phyloP scores from a whole-genome alignment of 1,139 yeast species.

The Scheffersomyces illinoinensis region DNA sequence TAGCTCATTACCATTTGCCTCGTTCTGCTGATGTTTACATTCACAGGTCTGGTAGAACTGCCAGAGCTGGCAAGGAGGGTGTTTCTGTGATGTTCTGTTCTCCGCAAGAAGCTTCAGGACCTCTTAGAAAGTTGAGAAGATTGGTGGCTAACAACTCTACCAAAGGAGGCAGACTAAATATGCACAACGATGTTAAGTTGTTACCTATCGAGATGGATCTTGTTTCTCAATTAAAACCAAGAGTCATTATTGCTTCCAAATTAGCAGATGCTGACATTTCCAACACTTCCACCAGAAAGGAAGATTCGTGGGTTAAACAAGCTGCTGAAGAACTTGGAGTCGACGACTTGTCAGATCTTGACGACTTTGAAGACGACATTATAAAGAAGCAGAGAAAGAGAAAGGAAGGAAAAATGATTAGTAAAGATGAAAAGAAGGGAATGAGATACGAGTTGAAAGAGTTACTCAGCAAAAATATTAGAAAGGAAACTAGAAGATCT shows the following conservation, averaged over 20 bases:
- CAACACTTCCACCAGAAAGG: constrained; percentile 63
- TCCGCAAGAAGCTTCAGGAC: constrained; percentile 91
- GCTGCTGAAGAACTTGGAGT: constrained; percentile 95
- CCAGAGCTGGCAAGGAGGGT: constrained; percentile 93
- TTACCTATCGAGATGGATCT: constrained; percentile 80
- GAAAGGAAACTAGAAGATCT: constrained; percentile 68
- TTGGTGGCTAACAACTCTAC: constrained; percentile 47
- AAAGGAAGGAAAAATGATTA: constrained; percentile 55
- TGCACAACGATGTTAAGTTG: constrained; percentile 61
- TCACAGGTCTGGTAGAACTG: constrained; percentile 98
- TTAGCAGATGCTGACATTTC: constrained; percentile 73
- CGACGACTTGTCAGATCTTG: constrained; percentile 62
- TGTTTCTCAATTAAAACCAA: constrained; percentile 64
- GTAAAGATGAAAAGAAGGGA: constrained; percentile 48
- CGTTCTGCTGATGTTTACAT: constrained; percentile 92
- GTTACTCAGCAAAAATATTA: constrained; percentile 58
- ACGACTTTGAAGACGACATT: constrained; percentile 60
- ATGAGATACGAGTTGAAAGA: constrained; percentile 58
- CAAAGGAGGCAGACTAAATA: constrained; percentile 23
- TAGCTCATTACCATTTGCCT: constrained; percentile 93
- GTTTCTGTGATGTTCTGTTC: constrained; percentile 90
- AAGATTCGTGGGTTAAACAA: constrained; percentile 77
- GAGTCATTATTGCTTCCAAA: constrained; percentile 68
- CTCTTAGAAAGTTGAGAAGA: constrained; percentile 72
- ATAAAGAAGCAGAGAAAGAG: constrained; percentile 64